Base-by-base conservation (phyloP, 2,329 filamentous ascomycete genomes). In the Neofusicoccum parvum region DNA sequence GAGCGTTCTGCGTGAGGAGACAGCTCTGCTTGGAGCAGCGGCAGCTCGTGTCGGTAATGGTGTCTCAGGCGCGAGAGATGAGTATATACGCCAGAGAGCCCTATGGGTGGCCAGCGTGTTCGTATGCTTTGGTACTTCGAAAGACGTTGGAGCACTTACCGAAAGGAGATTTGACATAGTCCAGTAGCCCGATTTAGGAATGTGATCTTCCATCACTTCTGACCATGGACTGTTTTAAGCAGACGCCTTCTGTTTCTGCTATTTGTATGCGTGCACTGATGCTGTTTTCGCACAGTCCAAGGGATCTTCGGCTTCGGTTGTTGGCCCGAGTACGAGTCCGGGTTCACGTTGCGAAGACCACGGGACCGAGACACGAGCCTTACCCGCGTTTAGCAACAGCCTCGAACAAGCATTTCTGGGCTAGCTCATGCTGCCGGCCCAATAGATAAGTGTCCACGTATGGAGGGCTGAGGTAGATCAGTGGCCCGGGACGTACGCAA, bases 71-170 rank as follows among this genome's bases (percentile, higher is more conserved):
- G 41, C 41, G 4, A 37, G 23, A n/a, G 56, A 39, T 14, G 56
- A 36, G 12, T 60, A 60, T 15, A 20, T 32, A 5, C 56, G 56
- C 10, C 56, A 48, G 23, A 48, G 34, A 23, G 56, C 56, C 2
- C n/a, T 60, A 11, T 60, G 56, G 56, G 56, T 60, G 11, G 56
- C 56, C 1, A 60, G 15, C 7, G 56, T 60, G 27, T 60, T 60
- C 32, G 56, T 60, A 11, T 60, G 56, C 37, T 60, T 60, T 4
- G 43, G 56, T 5, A 39, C 41, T 5, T 14, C 17, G 43, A 48
- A 14, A 15, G 56, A 60, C 23, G 43, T 60, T 10, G 56, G 37
- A 37, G 32, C 43, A 23, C 27, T 60, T 39, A 27, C 41, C 11
- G 32, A 48, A 14, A 15, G 41, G 27, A 49, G 56, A 10, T 49